phyloP scores from a whole-genome alignment of 768 basidiomycete species.

The Sporobolomyces pararoseus region DNA sequence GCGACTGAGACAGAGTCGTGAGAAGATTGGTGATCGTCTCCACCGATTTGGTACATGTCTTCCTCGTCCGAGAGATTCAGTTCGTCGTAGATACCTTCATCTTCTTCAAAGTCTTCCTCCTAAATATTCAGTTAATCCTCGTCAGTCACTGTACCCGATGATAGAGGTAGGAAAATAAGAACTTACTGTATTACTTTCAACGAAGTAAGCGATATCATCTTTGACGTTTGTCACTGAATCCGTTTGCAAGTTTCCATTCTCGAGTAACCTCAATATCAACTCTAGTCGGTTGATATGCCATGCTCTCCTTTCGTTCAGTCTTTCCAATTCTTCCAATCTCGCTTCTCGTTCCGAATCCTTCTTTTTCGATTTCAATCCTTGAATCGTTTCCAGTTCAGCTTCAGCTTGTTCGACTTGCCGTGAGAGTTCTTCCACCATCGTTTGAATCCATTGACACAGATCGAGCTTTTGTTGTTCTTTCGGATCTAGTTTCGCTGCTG shows the following conservation, averaged over 20 bases:
- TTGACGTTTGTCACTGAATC: constrained; percentile 78
- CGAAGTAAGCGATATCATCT: constrained; percentile 94
- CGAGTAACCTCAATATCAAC: constrained; percentile 83
- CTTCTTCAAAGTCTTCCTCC: constrained; percentile 97
- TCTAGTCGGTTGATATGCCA: constrained; percentile 94
- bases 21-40: constrained; percentile 66
- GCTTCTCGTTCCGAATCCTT: constrained; percentile 57
- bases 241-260: constrained; percentile 81
- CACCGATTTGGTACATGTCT: constrained; percentile 66
- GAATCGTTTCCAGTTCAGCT: constrained; percentile 85
- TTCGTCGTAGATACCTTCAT: constrained; percentile 95
- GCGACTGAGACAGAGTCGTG: constrained; percentile 64
- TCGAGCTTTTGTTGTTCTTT: constrained; percentile 96
- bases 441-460: constrained; percentile 73
- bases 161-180: not conserved
- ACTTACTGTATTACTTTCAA: constrained; percentile 89
- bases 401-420: constrained; percentile 91
- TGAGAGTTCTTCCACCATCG: constrained; percentile 82
- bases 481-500: constrained; percentile 89
- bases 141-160: not conserved
- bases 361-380: constrained; percentile 65
- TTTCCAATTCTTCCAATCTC: constrained; percentile 76
- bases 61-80: constrained; percentile 96
- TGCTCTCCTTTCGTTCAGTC: constrained; percentile 83
- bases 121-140: constrained; percentile 48